Percentiles rank a stretch among this genome's conserved stretches.
These are phyloP conservation scores for Lentinula edodes DNA, from an alignment of 768 basidiomycete species.

Conservation along the genomic window DNA sequence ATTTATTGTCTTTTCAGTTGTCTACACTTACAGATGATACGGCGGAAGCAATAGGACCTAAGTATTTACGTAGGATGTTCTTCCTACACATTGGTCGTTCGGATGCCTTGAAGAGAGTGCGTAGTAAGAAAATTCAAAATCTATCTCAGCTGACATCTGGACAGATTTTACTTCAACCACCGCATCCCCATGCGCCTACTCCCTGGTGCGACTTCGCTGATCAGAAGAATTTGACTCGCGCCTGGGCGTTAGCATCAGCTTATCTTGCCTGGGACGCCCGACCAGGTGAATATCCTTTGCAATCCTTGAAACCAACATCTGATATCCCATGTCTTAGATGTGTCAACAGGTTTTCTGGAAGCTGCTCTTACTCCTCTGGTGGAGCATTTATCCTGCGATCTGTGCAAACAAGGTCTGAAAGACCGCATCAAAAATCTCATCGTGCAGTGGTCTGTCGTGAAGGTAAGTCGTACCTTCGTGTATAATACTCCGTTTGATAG, in stretches of 20 bases:
- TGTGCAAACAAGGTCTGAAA: slow-evolving; percentile 57
- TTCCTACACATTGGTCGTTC: slow-evolving; percentile 79
- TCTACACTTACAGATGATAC: slow-evolving; percentile 65
- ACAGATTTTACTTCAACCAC: slow-evolving; percentile 58
- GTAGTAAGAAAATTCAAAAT: not conserved
- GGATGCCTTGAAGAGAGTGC: slow-evolving; percentile 69
- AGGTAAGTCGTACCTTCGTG: slow-evolving; percentile 35
- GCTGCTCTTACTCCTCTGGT: slow-evolving; percentile 63
- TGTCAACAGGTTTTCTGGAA: slow-evolving; percentile 71
- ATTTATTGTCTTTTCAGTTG: slow-evolving; percentile 68
- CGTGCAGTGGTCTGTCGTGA: slow-evolving; percentile 75
- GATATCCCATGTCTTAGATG: slow-evolving; percentile 36
- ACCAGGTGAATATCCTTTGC: slow-evolving; percentile 45
- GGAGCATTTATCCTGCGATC: slow-evolving; percentile 63
- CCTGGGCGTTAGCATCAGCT: slow-evolving; percentile 79
- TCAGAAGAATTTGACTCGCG: slow-evolving; percentile 74
- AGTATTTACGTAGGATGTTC: slow-evolving; percentile 77
- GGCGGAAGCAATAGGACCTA: slow-evolving; percentile 63
- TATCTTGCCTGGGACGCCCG: slow-evolving; percentile 83
- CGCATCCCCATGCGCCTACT: slow-evolving; percentile 71
- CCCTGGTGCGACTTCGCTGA: slow-evolving; percentile 62
- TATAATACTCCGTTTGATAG: not conserved
- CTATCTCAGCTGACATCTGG: not conserved
- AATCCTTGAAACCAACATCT: slow-evolving; percentile 5
- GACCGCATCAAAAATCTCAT: slow-evolving; percentile 66